Conservation (phyloP, 1,139 yeast species). For the Starmera stellimalicola region DNA sequence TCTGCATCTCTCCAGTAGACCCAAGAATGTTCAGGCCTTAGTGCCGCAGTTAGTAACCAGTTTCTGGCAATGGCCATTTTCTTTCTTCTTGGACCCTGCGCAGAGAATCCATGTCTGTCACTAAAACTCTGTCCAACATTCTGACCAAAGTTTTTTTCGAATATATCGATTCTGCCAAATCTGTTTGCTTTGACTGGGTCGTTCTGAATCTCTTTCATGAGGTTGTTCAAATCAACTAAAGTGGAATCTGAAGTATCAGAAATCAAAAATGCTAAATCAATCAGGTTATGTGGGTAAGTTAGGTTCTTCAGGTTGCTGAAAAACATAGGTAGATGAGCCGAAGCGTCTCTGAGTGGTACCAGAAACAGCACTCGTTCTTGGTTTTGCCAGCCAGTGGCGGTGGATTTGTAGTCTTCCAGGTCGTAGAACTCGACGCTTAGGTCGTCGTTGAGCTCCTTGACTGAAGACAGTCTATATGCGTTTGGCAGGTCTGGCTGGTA, state of each 20-base stretch:
- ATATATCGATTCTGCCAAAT: conserved; percentile 42
- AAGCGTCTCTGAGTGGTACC: conserved; percentile 51
- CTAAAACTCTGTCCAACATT: conserved; percentile 42
- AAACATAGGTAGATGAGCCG: conserved; percentile 45
- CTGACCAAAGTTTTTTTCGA: conserved; percentile 50
- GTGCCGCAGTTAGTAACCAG: conserved; percentile 43
- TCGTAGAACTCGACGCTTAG: conserved; percentile 33
- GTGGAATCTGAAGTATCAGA: conserved; percentile 43
- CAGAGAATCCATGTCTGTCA: conserved; percentile 52
- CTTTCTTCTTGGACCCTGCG: conserved; percentile 53
- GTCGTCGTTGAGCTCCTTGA: conserved; percentile 5
- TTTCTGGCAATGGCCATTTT: conserved; percentile 55
- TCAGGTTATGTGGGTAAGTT: conserved; percentile 46
- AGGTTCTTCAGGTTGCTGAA: conserved; percentile 42
- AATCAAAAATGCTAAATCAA: conserved; percentile 45
- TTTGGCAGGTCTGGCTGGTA: conserved; percentile 16
- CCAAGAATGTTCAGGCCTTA: conserved; percentile 51
- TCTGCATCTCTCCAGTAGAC: conserved; percentile 61
- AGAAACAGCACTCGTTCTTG: conserved; percentile 41
- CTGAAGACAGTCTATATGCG: conserved; percentile 4
- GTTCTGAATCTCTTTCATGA: conserved; percentile 31
- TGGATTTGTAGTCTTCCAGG: conserved; percentile 30
- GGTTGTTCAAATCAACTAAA: conserved; percentile 28
- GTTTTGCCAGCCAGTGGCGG: conserved; percentile 36
- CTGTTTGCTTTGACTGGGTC: conserved; percentile 23